A percentile compares a stretch with the other conserved stretches of the same genome.
These are phyloP conservation scores for Casaregolazyma suthepensis DNA, from an alignment of 1,139 yeast species.

Conservation along the genomic window DNA sequence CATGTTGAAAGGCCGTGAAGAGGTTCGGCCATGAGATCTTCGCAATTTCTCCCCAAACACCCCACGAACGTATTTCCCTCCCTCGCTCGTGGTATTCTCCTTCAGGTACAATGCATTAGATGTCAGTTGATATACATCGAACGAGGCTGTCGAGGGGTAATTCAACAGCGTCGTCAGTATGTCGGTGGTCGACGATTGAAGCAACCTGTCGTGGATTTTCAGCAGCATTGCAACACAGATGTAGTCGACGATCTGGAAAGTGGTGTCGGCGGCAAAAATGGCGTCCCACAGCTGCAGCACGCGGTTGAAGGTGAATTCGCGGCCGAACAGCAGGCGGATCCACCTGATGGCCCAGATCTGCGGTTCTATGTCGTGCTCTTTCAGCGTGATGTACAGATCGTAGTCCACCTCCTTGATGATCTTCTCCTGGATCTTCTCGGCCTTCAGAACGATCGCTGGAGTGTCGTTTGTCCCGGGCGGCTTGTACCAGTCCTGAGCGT, in stretches of 20 bases:
- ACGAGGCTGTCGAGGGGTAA: constrained; percentile 20
- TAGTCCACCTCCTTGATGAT: constrained; percentile 35
- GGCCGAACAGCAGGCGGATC: constrained; percentile 44
- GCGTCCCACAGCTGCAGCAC: constrained; percentile 35
- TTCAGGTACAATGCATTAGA: constrained; percentile 29
- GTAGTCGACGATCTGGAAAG: constrained; percentile 31
- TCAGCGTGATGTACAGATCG: constrained; percentile 29
- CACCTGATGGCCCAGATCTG: constrained; percentile 59
- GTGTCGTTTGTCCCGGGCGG: constrained; percentile 17
- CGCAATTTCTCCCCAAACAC: constrained; percentile 1
- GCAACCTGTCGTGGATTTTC: constrained; percentile 25
- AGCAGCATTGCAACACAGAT: constrained; percentile 32
- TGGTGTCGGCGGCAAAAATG: constrained; percentile 31
- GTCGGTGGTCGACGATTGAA: constrained; percentile 26
- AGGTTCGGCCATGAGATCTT: constrained; percentile 6
- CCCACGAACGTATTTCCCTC: constrained; percentile 19
- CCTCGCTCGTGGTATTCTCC: constrained; percentile 23
- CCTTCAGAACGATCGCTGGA: constrained; percentile 29
- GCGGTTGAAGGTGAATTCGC: constrained; percentile 40
- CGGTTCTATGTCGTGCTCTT: constrained; percentile 46
- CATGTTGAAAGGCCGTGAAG: constrained; percentile 15
- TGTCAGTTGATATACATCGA: constrained; percentile 18
- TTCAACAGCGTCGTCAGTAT: constrained; percentile 29
- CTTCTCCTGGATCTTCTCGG: constrained; percentile 32
- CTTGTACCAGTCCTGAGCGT: constrained; percentile 29